phyloP scores from a whole-genome alignment of 2,329 filamentous ascomycete genomes.

The Scortechinia acanthostroma region DNA sequence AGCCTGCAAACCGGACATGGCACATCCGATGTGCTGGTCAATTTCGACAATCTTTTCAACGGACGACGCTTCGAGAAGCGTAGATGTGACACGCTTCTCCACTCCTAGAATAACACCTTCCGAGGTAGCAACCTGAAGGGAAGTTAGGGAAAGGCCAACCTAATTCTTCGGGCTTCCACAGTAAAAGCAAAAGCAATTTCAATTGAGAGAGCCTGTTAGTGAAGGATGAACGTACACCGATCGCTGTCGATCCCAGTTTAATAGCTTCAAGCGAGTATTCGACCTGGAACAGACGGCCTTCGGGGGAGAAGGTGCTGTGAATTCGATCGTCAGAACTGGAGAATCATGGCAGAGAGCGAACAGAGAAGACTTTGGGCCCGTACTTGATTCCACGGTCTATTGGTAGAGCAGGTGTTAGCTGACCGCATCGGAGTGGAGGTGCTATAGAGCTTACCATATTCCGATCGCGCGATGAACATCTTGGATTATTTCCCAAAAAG shows the following conservation, averaged over 20 bases:
- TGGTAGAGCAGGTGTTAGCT: slow-evolving; percentile 2
- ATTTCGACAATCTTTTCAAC: slow-evolving; percentile 99
- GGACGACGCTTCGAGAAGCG: slow-evolving; percentile 91
- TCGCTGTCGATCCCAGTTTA: slow-evolving; percentile 96
- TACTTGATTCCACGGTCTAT: slow-evolving; percentile 97
- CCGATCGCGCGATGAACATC: slow-evolving; percentile 99
- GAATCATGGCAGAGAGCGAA: too few species aligned
- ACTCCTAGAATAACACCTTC: slow-evolving; percentile 94
- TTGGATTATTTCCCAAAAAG: slow-evolving; percentile 45
- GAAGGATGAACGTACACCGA: slow-evolving; percentile 41
- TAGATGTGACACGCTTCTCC: slow-evolving; percentile 97
- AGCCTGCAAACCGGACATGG: slow-evolving; percentile 95
- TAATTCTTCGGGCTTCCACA: not conserved
- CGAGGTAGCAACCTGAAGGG: slow-evolving; percentile 69
- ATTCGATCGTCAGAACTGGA: slow-evolving; percentile 7
- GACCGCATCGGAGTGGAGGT: slow-evolving; percentile 8
- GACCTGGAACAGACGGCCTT: slow-evolving; percentile 99
- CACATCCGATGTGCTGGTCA: slow-evolving; percentile 95
- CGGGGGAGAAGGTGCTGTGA: slow-evolving; percentile 90
- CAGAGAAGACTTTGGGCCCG: slow-evolving; percentile 19
- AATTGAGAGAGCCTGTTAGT: not conserved
- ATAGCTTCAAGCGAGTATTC: slow-evolving; percentile 99
- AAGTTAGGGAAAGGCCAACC: not conserved
- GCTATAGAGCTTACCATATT: slow-evolving; percentile 75
- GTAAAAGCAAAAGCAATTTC: not conserved